phyloP scores from a whole-genome alignment of 495 filamentous ascomycete genomes.

The Terfezia boudieri region DNA sequence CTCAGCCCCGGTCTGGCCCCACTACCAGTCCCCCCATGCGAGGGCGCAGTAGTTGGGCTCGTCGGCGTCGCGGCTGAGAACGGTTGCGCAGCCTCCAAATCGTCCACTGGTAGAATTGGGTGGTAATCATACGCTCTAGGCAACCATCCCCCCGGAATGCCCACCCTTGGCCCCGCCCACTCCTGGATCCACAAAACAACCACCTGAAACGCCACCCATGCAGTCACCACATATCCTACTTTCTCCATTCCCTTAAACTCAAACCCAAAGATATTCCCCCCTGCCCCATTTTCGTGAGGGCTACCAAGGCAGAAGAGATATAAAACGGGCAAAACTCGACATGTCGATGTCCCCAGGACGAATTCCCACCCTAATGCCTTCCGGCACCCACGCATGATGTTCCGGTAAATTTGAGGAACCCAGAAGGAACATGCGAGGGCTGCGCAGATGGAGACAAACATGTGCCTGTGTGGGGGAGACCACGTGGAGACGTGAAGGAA shows the following conservation, averaged over 20 bases:
- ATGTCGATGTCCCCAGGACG: conserved; percentile 56
- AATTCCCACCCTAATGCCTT: conserved; percentile 74
- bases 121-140: conserved; percentile 87
- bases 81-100: conserved; percentile 37
- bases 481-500: conserved; percentile 55
- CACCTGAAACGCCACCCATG: conserved; percentile 84
- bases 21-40: conserved; percentile 8
- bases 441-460: conserved; percentile 45
- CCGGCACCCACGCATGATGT: conserved; percentile 74
- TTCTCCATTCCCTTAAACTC: conserved; percentile 30
- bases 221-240: conserved; percentile 37
- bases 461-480: conserved; percentile 40
- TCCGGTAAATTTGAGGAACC: conserved; percentile 76
- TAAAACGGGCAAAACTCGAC: conserved; percentile 52
- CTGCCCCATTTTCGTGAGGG: background rate
- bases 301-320: conserved; percentile 47
- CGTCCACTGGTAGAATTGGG: conserved; percentile 66
- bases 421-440: conserved; percentile 73
- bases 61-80: conserved; percentile 9
- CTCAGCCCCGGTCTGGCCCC: conserved; percentile 26
- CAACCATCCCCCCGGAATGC: conserved; percentile 42
- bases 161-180: conserved; percentile 64
- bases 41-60: conserved; percentile 20
- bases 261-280: conserved; percentile 60
- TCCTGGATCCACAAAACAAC: conserved; percentile 72